Evolutionary conservation across 306 rosid species (phyloP).

Genomic region (Myrica gale): DNA sequence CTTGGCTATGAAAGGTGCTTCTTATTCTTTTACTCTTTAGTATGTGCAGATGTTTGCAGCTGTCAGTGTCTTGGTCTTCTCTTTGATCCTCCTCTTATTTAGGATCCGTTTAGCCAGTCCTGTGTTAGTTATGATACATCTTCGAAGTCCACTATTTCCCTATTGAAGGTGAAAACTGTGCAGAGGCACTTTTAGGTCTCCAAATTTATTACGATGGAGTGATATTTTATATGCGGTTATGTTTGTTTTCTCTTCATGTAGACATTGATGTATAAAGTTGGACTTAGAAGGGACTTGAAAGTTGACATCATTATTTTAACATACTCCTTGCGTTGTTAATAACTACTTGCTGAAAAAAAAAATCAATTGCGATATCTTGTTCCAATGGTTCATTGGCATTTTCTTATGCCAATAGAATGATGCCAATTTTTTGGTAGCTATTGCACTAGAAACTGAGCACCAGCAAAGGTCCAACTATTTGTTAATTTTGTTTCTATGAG

Average conservation of each 20-base stretch:
- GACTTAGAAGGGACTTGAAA: no score
- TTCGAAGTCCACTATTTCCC: not conserved
- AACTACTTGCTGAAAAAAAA: no score
- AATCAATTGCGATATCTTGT: no score
- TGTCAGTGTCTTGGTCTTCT: conserved; percentile 1
- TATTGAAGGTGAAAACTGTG: not conserved
- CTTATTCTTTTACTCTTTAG: conserved; percentile 1
- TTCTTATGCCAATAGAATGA: no score
- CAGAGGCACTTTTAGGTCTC: no score
- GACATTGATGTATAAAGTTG: not conserved
- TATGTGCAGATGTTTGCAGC: conserved; percentile 14
- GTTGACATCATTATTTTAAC: not conserved
- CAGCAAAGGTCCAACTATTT: no score
- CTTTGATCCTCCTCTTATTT: not conserved
- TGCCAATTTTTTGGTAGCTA: no score
- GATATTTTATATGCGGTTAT: no score
- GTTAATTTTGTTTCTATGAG: no score
- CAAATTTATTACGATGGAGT: not conserved
- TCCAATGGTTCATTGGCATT: no score
- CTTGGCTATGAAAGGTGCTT: conserved; percentile 86
- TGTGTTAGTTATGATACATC: not conserved
- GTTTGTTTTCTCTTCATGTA: not conserved
- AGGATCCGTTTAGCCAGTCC: not conserved
- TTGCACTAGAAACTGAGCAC: no score
- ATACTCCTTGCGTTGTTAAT: no score